Evolutionary conservation across 202 grass and related monocot genomes (phyloP).

Genomic region (Miscanthus sacchariflorus): DNA sequence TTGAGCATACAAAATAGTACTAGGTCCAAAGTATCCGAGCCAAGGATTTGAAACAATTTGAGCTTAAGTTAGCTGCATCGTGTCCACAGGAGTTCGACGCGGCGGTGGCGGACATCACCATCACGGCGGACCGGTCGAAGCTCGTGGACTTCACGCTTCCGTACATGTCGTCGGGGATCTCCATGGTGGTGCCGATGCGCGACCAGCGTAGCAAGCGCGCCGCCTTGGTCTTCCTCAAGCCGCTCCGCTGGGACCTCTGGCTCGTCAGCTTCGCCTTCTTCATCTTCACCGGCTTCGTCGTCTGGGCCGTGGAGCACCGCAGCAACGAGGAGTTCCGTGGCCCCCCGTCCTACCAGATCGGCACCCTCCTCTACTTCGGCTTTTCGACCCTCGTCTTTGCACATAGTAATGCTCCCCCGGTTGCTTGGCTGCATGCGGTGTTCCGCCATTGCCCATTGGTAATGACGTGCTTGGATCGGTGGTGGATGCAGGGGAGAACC

Average conservation of each 20-base stretch:
- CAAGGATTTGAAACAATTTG: neutral
- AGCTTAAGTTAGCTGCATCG: neutral
- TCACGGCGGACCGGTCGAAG: conserved; percentile 58
- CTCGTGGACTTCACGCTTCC: conserved; percentile 83
- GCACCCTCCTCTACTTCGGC: conserved; percentile 78
- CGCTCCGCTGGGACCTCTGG: conserved; percentile 73
- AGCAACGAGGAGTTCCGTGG: conserved; percentile 64
- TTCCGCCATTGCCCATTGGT: neutral
- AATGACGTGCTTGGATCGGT: too few species aligned
- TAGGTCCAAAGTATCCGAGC: neutral
- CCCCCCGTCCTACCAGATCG: conserved; percentile 52
- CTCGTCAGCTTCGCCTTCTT: conserved; percentile 64
- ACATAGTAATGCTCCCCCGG: conserved; percentile 44
- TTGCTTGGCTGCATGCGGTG: neutral
- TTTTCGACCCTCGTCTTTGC: conserved; percentile 87
- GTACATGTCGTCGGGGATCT: conserved; percentile 54
- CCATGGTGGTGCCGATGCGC: conserved; percentile 64
- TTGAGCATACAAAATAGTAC: too few species aligned
- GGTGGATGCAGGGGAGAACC: conserved; percentile 53
- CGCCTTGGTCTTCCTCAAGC: conserved; percentile 77
- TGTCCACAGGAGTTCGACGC: conserved; percentile 64
- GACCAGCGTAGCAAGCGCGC: conserved; percentile 48
- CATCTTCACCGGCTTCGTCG: conserved; percentile 68
- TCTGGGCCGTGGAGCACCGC: conserved; percentile 84
- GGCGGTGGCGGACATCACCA: conserved; percentile 75